Percentiles rank a stretch among this genome's conserved stretches.
Conservation (phyloP, 208 protist genomes). For the Wallacemonas sp. region DNA sequence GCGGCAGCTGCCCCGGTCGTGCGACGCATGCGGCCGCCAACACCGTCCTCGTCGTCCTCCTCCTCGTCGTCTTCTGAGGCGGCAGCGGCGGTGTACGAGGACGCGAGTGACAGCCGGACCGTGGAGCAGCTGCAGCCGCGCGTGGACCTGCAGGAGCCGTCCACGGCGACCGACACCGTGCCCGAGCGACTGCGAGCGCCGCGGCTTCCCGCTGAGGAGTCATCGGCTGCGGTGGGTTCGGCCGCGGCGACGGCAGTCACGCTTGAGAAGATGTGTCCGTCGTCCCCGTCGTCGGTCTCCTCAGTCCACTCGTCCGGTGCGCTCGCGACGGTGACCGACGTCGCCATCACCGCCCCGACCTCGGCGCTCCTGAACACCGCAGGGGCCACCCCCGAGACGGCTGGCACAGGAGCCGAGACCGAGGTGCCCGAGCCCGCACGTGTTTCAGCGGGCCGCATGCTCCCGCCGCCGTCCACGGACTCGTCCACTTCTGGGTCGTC, state of each 20-base stretch:
- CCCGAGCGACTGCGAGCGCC: no score
- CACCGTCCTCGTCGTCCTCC: slow-evolving; percentile 3
- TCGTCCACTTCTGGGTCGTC: not conserved
- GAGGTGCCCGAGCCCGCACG: not conserved
- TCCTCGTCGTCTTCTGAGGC: slow-evolving; percentile 6
- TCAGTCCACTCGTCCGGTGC: not conserved
- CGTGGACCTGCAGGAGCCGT: no score
- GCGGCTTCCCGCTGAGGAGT: no score
- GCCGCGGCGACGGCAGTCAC: not conserved
- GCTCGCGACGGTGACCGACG: not conserved
- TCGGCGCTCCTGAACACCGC: not conserved
- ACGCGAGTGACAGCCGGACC: not conserved
- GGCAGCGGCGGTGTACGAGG: no score
- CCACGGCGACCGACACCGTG: not conserved
- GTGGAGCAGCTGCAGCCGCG: not conserved
- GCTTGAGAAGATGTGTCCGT: not conserved
- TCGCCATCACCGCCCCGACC: not conserved
- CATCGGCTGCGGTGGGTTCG: not conserved
- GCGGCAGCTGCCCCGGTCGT: not conserved
- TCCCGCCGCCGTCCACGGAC: slow-evolving; percentile 9
- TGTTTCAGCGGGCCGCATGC: not conserved
- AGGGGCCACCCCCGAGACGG: not conserved
- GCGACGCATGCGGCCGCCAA: slow-evolving; percentile 3
- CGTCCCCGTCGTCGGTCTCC: not conserved
- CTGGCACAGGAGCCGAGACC: not conserved